Percentiles rank a stretch among this genome's conserved stretches.
Evolutionary conservation across 805 yeast genomes (phyloP).

Genomic region (Vanderwaltozyma polyspora): DNA sequence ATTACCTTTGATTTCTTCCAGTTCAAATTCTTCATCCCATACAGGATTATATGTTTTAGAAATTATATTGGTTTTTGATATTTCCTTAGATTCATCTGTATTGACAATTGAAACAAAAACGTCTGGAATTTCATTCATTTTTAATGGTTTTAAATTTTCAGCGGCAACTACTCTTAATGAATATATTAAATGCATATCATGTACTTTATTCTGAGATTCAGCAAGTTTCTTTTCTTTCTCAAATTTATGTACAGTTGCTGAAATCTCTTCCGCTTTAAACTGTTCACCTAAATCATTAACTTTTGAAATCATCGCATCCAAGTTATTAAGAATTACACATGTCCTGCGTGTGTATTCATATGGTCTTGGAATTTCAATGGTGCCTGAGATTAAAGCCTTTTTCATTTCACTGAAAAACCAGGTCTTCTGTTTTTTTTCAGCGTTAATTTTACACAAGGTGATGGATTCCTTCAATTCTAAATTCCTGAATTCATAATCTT

Average conservation of each 20-base stretch:
- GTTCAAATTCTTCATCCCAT: conserved; percentile 83
- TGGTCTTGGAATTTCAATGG: conserved; percentile 36
- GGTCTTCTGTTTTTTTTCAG: conserved; percentile 2
- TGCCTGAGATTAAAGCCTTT: conserved; percentile 35
- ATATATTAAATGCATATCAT: conserved; percentile 40
- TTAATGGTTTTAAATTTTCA: conserved; percentile 42
- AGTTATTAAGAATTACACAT: conserved; percentile 67
- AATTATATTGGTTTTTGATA: conserved; percentile 61
- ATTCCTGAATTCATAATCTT: conserved; percentile 12
- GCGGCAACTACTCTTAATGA: conserved; percentile 55
- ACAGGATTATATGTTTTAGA: conserved; percentile 54
- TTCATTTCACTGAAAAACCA: conserved; percentile 35
- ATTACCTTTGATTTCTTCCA: conserved; percentile 30
- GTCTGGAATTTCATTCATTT: conserved; percentile 37
- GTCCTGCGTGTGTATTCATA: conserved; percentile 49
- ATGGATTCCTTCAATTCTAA: no score
- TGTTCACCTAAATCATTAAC: conserved; percentile 42
- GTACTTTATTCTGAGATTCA: conserved; percentile 8
- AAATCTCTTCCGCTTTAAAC: conserved; percentile 48
- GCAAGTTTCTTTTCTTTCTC: conserved; percentile 25
- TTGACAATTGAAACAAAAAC: conserved; percentile 57
- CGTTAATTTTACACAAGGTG: not conserved
- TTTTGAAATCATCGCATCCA: conserved; percentile 40
- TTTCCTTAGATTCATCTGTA: conserved; percentile 38
- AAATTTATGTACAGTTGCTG: conserved; percentile 29